Evolutionary conservation across 2,329 filamentous ascomycete species (phyloP), one percentile per base, ranked within the genome.

Genomic region (Aotearoamyces nothofagi): DNA sequence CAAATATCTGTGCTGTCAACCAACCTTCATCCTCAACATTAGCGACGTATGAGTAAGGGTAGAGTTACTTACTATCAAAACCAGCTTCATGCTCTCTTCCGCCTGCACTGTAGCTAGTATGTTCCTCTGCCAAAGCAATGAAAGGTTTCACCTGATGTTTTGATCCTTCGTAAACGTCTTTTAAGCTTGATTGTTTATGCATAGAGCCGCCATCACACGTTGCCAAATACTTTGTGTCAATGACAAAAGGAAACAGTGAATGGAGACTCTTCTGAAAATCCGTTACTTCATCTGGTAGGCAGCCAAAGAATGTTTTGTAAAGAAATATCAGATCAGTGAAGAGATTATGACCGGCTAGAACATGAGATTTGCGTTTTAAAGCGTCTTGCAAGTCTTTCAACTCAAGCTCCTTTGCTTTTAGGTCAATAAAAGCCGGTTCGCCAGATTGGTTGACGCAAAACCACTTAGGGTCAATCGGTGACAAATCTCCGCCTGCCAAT

Each of bases 301-400:
- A 37, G 1, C 67, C 68, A 27, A 77, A 55, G 45, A 79, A 79
- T 2, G 60, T 63, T n/a, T 57, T 50, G 45, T 76, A 72, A 19
- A 78, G 49, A 40, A 77, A 77, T 19, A 69, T 60, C 3, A 79
- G 53, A 39, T 79, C 72, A 2, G 64, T 61, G 37, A 78, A 68
- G 33, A 70, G 56, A 39, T 79, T 78, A 50, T 79, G 72, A 0
- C 72, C 71, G 3, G 78, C 58, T 1, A 78, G 40, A 1, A 70
- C 38, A 0, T 50, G 55, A 2, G 34, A 36, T 9, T 38, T 40
- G 2, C 17, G 17, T 25, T 47, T 45, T 2, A 60, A 36, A 8
- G 32, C 11, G 7, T 20, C 13, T 20, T 17, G 22, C 11, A 31
- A 16, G n/a, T 31, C 29, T 3, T 26, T 4, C 13, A 26, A n/a